Base-by-base conservation (phyloP, 306 rosid species). In the Quercus suber region DNA sequence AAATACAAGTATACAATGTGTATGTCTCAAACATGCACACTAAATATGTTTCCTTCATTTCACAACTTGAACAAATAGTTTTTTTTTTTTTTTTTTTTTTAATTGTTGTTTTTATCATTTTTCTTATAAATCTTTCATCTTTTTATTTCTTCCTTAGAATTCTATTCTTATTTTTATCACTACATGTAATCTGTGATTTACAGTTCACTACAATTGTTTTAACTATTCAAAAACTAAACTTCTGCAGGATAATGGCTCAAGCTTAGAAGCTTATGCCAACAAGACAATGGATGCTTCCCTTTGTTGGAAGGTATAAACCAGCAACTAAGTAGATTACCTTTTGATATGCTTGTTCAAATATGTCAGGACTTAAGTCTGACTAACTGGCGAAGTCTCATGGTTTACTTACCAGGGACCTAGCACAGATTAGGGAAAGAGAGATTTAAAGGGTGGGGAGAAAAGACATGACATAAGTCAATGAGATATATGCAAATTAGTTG, bases 161-260 rank as follows among this genome's bases (percentile, higher is more conserved):
- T 27, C 20, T 63, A 35, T 8, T 8, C 20, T 5, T 63, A 8
- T 28, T 35, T 2, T 19, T 13, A 28, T 28, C 5, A 13, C n/a
- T 28, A 25, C 9, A 25, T 61, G 41, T 14, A 35, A 35, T 35
- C 17, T 25, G 69, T 63, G 69, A 63, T 63, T 63, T 35, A 63
- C 69, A 14, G 3, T 35, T 17, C 41, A 63, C 43, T n/a, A 63
- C 21, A 56, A 28, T 68, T 53, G 59, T 23, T 41, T 37, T 60
- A 68, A 60, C 55, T 45, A 37, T 23, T 75, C 68, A 8, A 18
- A 5, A n/a, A 41, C 49, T 59, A 5, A 18, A 52, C 21, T 27
- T 78, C 3, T 84, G 79, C 90, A 89, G 96, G 85, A 73, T 78
- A 31, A 61, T 28, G 93, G 93, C 65, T 89, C 92, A 67, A 69